Evolutionary conservation across 768 basidiomycete genomes (phyloP), one percentile per base, ranked within the genome.

Genomic region (Tylopilus vinaceipallidus): DNA sequence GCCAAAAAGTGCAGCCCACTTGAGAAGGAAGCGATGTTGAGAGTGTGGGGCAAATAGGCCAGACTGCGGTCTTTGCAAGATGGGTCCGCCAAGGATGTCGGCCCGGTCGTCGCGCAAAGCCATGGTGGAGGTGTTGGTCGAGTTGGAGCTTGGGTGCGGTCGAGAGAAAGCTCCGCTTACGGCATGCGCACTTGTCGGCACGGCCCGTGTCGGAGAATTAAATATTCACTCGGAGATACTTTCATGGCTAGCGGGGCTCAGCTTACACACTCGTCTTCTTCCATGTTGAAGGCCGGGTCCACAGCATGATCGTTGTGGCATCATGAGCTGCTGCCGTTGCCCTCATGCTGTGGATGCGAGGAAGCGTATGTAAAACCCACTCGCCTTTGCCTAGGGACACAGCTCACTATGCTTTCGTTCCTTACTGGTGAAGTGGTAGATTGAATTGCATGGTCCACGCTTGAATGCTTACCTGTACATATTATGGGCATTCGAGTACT

Each of bases 401-500:
- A 75, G 86, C 83, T 63, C 56, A 64, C 69, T 52, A 58, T 84
- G 85, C 86, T 80, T 78, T 88, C 84, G 86, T 86, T 78, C 69
- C 85, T 82, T 82, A 86, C 85, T 81, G 74, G 84, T 73, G 73
- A 66, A 44, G 83, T 88, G 86, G 86, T 74, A 88, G 78, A 88
- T 56, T n/a, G 41, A 58, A 32, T 48, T 66, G 70, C 80, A 70
- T 75, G 79, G 80, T 88, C 86, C 86, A 88, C 86, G 76, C 86
- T 88, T 81, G 84, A 80, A 73, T 79, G 79, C 70, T 77, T 77
- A 76, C 68, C 73, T 75, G 61, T 63, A 22, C 50, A n/a, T n/a
- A n/a, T n/a, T n/a, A n/a, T n/a, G 85, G 81, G 61, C 78, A 77
- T 78, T 82, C 78, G 84, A 86, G 86, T 85, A 88, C 86, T 88